phyloP scores from a whole-genome alignment of 2,329 filamentous ascomycete species.

The Phyllosticta citrichinensis region DNA sequence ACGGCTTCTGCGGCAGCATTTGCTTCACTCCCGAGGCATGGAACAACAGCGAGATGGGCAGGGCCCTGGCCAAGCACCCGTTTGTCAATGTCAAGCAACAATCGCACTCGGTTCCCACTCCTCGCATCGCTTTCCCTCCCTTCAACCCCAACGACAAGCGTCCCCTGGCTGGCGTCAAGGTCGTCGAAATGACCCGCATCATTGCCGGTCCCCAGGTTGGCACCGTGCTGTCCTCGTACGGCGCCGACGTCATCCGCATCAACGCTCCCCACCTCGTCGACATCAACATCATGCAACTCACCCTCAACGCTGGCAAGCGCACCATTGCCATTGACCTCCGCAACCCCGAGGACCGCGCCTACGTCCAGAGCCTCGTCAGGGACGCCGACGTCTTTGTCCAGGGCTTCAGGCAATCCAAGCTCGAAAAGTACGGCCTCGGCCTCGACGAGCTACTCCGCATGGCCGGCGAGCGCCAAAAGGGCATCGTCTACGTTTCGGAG shows the following conservation, averaged over 20 bases:
- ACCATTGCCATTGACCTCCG: conserved; percentile 40
- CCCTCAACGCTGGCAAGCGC: conserved; percentile 39
- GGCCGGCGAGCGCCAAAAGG: conserved; percentile 31
- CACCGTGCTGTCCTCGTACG: conserved; percentile 33
- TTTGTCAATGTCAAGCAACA: conserved; percentile 30
- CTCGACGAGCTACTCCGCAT: conserved; percentile 32
- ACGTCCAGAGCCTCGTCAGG: conserved; percentile 33
- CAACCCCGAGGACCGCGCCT: conserved; percentile 29
- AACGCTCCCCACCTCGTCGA: conserved; percentile 33
- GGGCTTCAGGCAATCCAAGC: conserved; percentile 39
- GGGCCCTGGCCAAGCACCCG: conserved; percentile 31
- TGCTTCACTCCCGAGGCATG: conserved; percentile 37
- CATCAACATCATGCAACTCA: conserved; percentile 29
- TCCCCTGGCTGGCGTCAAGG: conserved; percentile 33
- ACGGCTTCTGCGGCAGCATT: conserved; percentile 36
- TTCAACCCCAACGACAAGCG: conserved; percentile 21
- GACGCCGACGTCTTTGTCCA: conserved; percentile 46
- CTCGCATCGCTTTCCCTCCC: conserved; percentile 23
- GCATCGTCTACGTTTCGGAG: conserved; percentile 40
- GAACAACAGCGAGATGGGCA: conserved; percentile 35
- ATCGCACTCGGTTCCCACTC: conserved; percentile 25
- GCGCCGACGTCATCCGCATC: conserved; percentile 38
- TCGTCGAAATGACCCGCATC: conserved; percentile 32
- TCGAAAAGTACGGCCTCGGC: conserved; percentile 35
- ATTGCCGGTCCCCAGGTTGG: conserved; percentile 37